phyloP scores from a whole-genome alignment of 2,329 filamentous ascomycete genomes.

The Aaosphaeria pasadenensis region DNA sequence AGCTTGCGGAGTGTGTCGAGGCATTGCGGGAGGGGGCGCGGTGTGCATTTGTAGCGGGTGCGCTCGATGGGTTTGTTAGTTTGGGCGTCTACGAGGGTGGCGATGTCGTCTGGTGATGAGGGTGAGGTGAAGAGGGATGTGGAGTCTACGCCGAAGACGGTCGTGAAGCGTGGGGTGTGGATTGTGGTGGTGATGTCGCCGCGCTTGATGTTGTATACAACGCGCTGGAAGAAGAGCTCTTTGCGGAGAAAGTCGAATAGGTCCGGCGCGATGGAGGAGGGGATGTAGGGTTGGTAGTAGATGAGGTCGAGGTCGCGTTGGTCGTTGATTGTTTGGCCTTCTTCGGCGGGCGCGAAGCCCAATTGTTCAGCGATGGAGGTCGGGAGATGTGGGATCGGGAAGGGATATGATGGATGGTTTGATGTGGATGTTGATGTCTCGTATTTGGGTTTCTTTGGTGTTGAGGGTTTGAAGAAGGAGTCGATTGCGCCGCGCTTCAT shows the following conservation, averaged over 20 bases:
- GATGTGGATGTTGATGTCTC: constrained; percentile 27
- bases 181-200: constrained; percentile 62
- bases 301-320: constrained; percentile 70
- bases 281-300: constrained; percentile 73
- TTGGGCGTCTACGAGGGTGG: constrained; percentile 41
- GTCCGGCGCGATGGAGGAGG: constrained; percentile 52
- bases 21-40: constrained; percentile 69
- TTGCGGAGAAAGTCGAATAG: constrained; percentile 69
- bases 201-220: constrained; percentile 69
- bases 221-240: constrained; percentile 73
- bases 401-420: constrained; percentile 52
- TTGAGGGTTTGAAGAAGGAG: constrained; percentile 60
- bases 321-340: constrained; percentile 59
- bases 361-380: constrained; percentile 40
- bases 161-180: constrained; percentile 59
- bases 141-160: constrained; percentile 60
- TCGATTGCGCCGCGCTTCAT: constrained; percentile 63
- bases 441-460: constrained; percentile 40
- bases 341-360: constrained; percentile 48
- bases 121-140: constrained; percentile 58
- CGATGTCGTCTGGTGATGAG: too few relatives aligned
- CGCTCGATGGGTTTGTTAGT: constrained; percentile 38
- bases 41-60: constrained; percentile 58
- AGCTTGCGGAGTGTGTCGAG: constrained; percentile 61
- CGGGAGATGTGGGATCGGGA: constrained; percentile 50